These are phyloP conservation scores for Alternaria atra DNA, from an alignment of 2,329 filamentous ascomycete genomes.

Conservation along the genomic window DNA sequence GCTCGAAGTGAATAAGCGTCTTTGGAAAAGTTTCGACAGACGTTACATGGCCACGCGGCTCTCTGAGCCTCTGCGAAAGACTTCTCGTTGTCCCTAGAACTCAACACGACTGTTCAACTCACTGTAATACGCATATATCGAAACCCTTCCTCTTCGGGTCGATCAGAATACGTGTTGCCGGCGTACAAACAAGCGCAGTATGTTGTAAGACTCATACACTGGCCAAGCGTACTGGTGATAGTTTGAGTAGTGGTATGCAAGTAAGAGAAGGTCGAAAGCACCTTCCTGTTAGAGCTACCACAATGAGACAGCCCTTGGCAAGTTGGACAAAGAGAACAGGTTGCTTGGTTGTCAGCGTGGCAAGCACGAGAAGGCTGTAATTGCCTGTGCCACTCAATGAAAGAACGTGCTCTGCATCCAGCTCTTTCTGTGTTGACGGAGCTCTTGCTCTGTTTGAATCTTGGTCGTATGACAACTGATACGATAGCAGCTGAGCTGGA, in stretches of 20 bases:
- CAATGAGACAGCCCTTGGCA: constrained; percentile 12
- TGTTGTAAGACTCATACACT: background rate
- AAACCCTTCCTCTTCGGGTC: background rate
- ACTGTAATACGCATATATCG: background rate
- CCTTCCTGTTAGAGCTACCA: background rate
- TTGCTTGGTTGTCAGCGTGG: constrained; percentile 5
- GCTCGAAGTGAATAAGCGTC: background rate
- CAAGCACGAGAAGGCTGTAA: constrained; percentile 5
- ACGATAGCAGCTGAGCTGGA: constrained; percentile 3
- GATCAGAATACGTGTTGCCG: background rate
- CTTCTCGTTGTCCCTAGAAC: background rate
- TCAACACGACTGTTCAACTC: background rate
- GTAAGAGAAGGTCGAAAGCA: background rate
- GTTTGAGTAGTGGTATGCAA: background rate
- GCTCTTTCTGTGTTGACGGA: background rate
- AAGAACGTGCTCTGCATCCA: background rate
- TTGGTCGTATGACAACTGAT: background rate
- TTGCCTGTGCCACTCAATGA: constrained; percentile 11
- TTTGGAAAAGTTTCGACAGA: background rate
- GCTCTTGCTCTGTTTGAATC: background rate
- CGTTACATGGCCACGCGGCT: background rate
- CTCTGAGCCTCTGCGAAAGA: background rate
- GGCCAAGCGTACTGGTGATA: background rate
- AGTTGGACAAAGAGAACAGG: background rate
- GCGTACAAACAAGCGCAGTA: background rate